Evolutionary conservation across 1,139 yeast genomes (phyloP), one percentile per base, ranked within the genome.

Genomic region (Blastobotrys ciferrii): DNA sequence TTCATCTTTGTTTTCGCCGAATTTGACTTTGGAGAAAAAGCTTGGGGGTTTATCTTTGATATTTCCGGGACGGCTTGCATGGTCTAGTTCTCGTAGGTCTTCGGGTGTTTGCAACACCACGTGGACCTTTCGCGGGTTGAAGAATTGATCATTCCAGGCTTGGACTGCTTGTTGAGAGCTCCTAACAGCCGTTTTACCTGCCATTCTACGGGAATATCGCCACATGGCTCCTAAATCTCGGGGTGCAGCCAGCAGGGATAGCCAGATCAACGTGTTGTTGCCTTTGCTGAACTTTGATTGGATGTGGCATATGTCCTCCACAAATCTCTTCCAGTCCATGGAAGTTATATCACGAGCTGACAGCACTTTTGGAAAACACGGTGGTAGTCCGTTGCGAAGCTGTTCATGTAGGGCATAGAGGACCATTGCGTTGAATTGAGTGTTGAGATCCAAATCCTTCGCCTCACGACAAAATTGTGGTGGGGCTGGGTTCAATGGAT

Each of bases 121-220:
- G 12, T 48, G 45, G 2, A 48, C 42, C 2, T 31, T 32, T 2
- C 51, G 42, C 12, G 33, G 43, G 32, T 48, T 48, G 41, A 48
- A 48, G 20, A 48, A 48, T 19, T 36, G 20, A 11, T 28, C 43
- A 35, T 48, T 48, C 51, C 51, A 48, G 7, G 36, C 43, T 11
- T 44, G 38, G 12, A 44, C 43, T n/a, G 35, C 28, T 3, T 17
- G 11, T 33, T 48, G 44, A 5, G 45, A 37, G 9, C 19, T 41
- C n/a, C 5, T 11, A 14, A 14, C 37, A 17, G 42, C 20, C 33
- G 25, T 23, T 39, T 35, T 41, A 4, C 45, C 45, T 9, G 36
- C 36, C 43, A 18, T 18, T 3, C 39, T 19, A 23, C 35, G 18
- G 4, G 13, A 18, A 7, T 14, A 12, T 28, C 40, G 4, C 20